phyloP scores from a whole-genome alignment of 495 filamentous ascomycete species.

The Filosporella fistucella region DNA sequence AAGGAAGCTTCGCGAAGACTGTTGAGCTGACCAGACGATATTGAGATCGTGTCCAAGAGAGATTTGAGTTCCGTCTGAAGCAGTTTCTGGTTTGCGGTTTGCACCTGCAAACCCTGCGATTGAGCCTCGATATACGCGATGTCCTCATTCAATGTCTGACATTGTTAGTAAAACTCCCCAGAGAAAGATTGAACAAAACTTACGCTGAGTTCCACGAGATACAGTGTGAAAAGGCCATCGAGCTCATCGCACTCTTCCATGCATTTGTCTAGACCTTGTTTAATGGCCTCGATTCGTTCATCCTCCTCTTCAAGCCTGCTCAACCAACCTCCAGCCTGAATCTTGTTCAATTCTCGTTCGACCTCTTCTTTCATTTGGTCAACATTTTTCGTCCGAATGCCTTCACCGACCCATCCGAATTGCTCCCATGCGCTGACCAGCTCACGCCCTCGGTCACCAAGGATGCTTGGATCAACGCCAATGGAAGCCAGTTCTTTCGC shows the following conservation, averaged over 20 bases:
- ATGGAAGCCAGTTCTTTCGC: constrained; percentile 73
- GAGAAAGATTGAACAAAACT: constrained; percentile 29
- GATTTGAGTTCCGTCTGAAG: constrained; percentile 81
- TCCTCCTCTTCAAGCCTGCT: constrained; percentile 85
- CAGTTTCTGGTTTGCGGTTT: constrained; percentile 94
- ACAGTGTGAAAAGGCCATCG: constrained; percentile 87
- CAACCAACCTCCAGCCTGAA: constrained; percentile 91
- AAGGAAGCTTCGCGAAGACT: constrained; percentile 71
- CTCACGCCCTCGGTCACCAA: constrained; percentile 60
- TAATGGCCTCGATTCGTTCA: constrained; percentile 77
- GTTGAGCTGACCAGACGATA: constrained; percentile 67
- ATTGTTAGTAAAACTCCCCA: constrained; percentile 30
- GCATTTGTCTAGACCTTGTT: constrained; percentile 76
- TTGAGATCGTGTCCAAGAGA: constrained; percentile 81
- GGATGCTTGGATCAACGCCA: constrained; percentile 63
- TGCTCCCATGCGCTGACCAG: constrained; percentile 78
- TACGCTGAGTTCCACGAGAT: constrained; percentile 90
- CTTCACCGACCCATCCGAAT: constrained; percentile 82
- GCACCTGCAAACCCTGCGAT: constrained; percentile 92
- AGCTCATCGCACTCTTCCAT: constrained; percentile 94
- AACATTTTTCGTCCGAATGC: constrained; percentile 65
- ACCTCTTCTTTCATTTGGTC: constrained; percentile 80
- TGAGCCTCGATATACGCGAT: constrained; percentile 96
- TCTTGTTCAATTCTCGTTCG: constrained; percentile 79
- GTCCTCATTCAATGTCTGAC: constrained; percentile 88